Conservation (phyloP, 371 early-diverging fungal species). For the Sporodiniella umbellata region DNA sequence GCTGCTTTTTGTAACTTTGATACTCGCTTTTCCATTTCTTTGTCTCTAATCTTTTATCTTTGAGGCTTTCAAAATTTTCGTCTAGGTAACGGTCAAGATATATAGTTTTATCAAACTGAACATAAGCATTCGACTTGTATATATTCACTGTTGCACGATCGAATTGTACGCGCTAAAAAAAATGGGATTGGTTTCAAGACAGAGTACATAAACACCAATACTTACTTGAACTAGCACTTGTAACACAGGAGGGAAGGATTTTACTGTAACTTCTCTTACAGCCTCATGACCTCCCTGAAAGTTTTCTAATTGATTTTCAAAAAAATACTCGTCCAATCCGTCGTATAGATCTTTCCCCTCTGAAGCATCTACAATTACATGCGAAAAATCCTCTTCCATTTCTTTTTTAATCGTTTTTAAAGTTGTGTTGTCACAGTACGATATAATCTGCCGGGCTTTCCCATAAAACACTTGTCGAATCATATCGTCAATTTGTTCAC, state of each 20-base stretch:
- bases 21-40: constrained; percentile 32
- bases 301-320: constrained; percentile 41
- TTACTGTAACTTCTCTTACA: constrained; percentile 48
- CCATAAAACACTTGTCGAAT: constrained; percentile 61
- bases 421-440: constrained; percentile 45
- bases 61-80: constrained; percentile 32
- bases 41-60: constrained; percentile 29
- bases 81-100: constrained; percentile 58
- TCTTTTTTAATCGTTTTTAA: constrained; percentile 27
- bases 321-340: constrained; percentile 65
- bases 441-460: constrained; percentile 56
- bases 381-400: constrained; percentile 63
- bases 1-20: constrained; percentile 17
- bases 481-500: constrained; percentile 41
- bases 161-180: constrained; percentile 59
- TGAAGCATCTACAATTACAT: constrained; percentile 61
- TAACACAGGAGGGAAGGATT: constrained; percentile 57
- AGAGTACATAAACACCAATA: not conserved
- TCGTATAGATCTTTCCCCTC: constrained; percentile 57
- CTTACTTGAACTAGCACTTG: constrained; percentile 60
- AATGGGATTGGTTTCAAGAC: not conserved
- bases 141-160: constrained; percentile 54
- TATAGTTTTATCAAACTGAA: constrained; percentile 52
- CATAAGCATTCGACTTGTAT: constrained; percentile 64
- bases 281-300: constrained; percentile 55